phyloP scores from a whole-genome alignment of 257 asterid species.

The Sherardia arvensis region DNA sequence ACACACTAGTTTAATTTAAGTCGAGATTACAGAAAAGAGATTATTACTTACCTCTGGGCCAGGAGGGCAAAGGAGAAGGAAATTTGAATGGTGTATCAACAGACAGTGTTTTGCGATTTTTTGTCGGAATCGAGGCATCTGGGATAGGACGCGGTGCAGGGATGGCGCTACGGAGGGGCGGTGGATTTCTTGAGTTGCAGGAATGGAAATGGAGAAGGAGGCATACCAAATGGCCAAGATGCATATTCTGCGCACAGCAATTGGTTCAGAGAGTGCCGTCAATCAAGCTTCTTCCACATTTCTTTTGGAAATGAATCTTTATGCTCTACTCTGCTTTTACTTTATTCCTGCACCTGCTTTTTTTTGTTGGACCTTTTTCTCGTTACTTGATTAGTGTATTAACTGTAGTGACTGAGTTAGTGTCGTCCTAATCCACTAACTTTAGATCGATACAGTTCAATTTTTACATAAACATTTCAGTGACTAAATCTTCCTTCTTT shows the following conservation, averaged over 20 bases:
- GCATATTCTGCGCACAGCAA: constrained; percentile 32
- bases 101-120: constrained; percentile 31
- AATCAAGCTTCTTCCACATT: constrained; percentile 1
- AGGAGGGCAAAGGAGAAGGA: constrained; percentile 58
- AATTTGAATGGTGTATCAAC: constrained; percentile 43
- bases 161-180: neutral
- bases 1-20: too few relatives aligned
- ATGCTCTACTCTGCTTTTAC: constrained; percentile 5
- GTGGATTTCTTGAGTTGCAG: constrained; percentile 8
- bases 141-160: neutral
- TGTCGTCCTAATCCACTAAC: neutral
- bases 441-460: too few relatives aligned
- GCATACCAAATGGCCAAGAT: constrained; percentile 16
- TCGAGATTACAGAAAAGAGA: neutral
- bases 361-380: neutral
- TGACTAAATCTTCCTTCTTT: neutral
- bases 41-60: constrained; percentile 77
- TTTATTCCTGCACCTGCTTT: neutral
- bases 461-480: neutral
- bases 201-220: constrained; percentile 14
- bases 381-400: neutral
- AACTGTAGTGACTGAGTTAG: neutral
- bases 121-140: constrained; percentile 17
- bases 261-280: too few relatives aligned
- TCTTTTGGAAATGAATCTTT: neutral